Conservation (phyloP, 2,329 filamentous ascomycete species). For the Aspergillus sp. region DNA sequence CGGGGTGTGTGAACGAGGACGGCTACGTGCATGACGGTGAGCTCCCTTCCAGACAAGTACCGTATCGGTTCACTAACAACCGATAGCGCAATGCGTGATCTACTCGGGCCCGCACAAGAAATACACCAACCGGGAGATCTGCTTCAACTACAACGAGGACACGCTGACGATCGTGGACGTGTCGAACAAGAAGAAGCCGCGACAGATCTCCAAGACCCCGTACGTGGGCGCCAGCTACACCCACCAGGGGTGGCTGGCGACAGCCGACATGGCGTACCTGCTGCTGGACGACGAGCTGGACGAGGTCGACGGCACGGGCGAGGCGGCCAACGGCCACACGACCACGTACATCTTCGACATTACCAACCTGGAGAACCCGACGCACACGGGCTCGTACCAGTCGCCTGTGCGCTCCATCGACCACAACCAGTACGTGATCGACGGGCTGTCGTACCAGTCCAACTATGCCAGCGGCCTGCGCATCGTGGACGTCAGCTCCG, state of each 20-base stretch:
- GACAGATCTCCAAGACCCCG: slow-evolving; percentile 19
- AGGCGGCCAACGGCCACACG: slow-evolving; percentile 19
- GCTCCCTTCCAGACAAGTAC: too few species aligned
- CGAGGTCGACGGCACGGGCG: slow-evolving; percentile 13
- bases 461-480: slow-evolving; percentile 20
- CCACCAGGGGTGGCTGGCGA: slow-evolving; percentile 18
- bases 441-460: slow-evolving; percentile 15
- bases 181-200: slow-evolving; percentile 11
- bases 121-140: slow-evolving; percentile 16
- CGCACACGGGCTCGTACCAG: slow-evolving; percentile 18
- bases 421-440: slow-evolving; percentile 20
- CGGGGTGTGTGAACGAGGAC: slow-evolving; percentile 17
- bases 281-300: slow-evolving; percentile 20
- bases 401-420: slow-evolving; percentile 18
- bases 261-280: slow-evolving; percentile 14
- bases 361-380: slow-evolving; percentile 11
- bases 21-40: slow-evolving; percentile 20
- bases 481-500: slow-evolving; percentile 17
- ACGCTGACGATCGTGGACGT: slow-evolving; percentile 19
- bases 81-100: slow-evolving; percentile 18
- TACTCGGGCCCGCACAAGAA: slow-evolving; percentile 15
- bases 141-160: slow-evolving; percentile 23
- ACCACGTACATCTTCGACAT: slow-evolving; percentile 22
- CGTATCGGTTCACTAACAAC: too few species aligned
- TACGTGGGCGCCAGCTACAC: slow-evolving; percentile 18